phyloP scores from a whole-genome alignment of 306 rosid genomes.

The Glycine latifolia region DNA sequence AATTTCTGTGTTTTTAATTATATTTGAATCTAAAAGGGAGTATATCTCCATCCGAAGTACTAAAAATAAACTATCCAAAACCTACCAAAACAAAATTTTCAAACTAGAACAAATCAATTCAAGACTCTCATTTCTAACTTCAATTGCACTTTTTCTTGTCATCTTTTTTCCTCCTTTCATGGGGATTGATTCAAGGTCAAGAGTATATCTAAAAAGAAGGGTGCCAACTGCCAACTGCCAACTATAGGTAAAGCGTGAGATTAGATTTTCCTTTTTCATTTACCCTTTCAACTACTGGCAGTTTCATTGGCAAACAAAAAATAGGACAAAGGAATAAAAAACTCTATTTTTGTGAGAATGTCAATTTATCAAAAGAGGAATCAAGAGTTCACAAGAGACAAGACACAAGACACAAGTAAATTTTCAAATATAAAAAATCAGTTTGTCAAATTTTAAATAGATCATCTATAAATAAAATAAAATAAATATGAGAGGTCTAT shows the following conservation, averaged over 20 bases:
- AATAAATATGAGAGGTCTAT: no score
- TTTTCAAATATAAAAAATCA: no score
- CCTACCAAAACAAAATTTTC: neutral
- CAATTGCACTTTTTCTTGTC: neutral
- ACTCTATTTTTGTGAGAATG: no score
- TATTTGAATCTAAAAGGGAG: no score
- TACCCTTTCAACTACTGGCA: neutral
- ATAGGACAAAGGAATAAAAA: neutral
- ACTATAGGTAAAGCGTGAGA: neutral
- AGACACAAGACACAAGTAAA: no score
- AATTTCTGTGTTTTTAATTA: no score
- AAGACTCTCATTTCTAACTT: neutral
- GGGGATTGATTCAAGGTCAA: neutral
- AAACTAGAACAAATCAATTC: neutral
- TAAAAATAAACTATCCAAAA: neutral
- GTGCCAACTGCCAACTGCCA: no score
- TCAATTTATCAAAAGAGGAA: no score
- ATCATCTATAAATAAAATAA: no score
- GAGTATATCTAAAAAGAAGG: no score
- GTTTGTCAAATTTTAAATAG: no score
- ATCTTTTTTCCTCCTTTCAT: neutral
- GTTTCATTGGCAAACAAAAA: neutral
- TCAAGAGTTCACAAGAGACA: no score
- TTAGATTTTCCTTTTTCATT: neutral
- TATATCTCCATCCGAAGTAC: neutral